Percentiles rank a stretch among this genome's conserved stretches.
Evolutionary conservation across 306 rosid species (phyloP).

Genomic region (Benincasa hispida): DNA sequence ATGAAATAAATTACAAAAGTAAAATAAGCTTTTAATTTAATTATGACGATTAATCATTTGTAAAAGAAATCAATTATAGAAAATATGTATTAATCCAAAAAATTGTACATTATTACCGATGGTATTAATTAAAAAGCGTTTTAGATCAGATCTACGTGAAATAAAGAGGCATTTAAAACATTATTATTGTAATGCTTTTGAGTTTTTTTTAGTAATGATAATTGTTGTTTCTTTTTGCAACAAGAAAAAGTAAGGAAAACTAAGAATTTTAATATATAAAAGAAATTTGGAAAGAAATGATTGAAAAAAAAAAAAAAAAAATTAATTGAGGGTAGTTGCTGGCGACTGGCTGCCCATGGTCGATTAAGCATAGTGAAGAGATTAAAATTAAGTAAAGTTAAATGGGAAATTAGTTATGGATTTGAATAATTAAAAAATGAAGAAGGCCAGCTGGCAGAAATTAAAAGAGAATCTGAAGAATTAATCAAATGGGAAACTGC

Average conservation of each 20-base stretch:
- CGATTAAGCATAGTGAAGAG: not conserved
- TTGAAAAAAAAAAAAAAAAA: not conserved
- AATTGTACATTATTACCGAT: no score
- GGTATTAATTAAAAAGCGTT: not conserved
- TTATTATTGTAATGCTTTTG: not conserved
- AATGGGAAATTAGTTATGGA: not conserved
- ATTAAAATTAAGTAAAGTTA: not conserved
- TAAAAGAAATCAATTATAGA: no score
- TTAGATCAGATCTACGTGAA: not conserved
- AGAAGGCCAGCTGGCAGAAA: constrained; percentile 6
- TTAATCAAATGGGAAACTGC: not conserved
- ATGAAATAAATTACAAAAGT: not conserved
- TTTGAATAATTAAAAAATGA: not conserved
- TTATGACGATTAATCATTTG: not conserved
- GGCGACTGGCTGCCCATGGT: not conserved
- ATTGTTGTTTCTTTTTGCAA: not conserved
- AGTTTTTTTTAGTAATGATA: not conserved
- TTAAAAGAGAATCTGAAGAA: not conserved
- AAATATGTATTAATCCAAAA: no score
- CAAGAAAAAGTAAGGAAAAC: not conserved
- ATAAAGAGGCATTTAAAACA: not conserved
- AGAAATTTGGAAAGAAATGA: not conserved
- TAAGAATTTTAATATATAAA: not conserved
- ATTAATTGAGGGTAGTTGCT: not conserved
- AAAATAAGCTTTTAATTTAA: not conserved